Evolutionary conservation across 768 basidiomycete species (phyloP).

Genomic region (Pseudohyphozyma bogoriensis): DNA sequence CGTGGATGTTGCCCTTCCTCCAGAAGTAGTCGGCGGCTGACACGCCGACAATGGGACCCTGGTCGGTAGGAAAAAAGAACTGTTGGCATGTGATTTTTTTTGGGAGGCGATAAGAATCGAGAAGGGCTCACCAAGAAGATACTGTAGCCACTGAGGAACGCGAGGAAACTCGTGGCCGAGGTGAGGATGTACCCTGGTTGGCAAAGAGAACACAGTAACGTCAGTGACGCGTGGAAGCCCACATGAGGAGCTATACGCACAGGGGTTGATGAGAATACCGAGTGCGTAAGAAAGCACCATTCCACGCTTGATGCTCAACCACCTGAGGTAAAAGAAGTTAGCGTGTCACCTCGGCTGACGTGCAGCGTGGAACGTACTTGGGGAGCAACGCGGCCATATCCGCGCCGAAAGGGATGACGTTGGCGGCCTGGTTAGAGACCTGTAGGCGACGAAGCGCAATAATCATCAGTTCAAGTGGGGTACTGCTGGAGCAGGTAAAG

Average conservation of each 20-base stretch:
- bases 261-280: neutral
- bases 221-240: neutral
- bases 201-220: neutral
- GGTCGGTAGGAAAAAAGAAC: no score
- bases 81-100: no score
- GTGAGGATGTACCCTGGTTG: constrained; percentile 3
- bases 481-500: no score
- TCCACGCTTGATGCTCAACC: constrained; percentile 16
- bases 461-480: no score
- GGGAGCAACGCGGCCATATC: neutral
- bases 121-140: constrained; percentile 20
- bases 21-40: constrained; percentile 6
- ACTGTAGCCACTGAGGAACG: constrained; percentile 9
- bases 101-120: neutral
- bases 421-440: constrained; percentile 18
- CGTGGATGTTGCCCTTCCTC: constrained; percentile 15
- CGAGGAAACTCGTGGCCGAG: constrained; percentile 7
- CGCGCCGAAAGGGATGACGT: constrained; percentile 3
- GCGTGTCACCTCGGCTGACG: no score
- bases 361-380: neutral
- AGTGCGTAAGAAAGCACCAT: constrained; percentile 8
- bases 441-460: no score
- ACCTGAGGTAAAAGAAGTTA: neutral
- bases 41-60: constrained; percentile 7
- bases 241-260: neutral